A percentile compares a stretch with the other conserved stretches of the same genome.
These are phyloP conservation scores for Cryptomeria japonica DNA, from an alignment of 75 land plant species.

Conservation along the genomic window DNA sequence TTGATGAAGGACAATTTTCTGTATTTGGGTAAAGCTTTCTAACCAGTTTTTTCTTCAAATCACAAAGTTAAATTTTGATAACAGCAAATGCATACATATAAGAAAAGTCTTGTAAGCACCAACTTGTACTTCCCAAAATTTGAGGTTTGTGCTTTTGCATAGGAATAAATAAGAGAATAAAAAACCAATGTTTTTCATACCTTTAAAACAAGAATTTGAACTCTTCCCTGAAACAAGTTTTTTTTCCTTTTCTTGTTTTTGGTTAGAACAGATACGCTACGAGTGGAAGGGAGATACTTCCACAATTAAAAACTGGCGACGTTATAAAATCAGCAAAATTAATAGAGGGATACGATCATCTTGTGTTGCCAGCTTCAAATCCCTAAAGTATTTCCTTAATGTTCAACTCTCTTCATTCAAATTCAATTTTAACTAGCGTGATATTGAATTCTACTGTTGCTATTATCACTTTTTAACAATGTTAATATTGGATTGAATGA, in stretches of 20 bases:
- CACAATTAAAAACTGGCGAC: slow-evolving; percentile 90
- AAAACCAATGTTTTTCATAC: neutral
- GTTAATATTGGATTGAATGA: no score
- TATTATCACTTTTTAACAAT: no score
- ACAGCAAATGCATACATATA: neutral
- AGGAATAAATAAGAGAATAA: neutral
- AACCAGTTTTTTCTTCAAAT: neutral
- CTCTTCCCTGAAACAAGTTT: neutral
- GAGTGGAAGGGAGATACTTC: slow-evolving; percentile 70
- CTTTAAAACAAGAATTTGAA: neutral
- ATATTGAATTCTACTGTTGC: no score
- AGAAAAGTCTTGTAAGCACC: neutral
- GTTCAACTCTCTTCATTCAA: neutral
- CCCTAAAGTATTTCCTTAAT: slow-evolving; percentile 4
- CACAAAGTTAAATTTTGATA: neutral
- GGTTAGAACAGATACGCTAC: slow-evolving; percentile 63
- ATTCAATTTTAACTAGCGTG: neutral
- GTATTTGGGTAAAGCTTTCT: slow-evolving; percentile 76
- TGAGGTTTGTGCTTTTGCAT: neutral
- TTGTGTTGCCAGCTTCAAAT: slow-evolving; percentile 45
- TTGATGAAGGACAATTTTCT: slow-evolving; percentile 98
- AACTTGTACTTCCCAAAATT: neutral
- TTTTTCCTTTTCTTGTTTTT: neutral
- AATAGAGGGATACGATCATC: slow-evolving; percentile 67
- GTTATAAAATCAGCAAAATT: slow-evolving; percentile 78